Base-by-base conservation (phyloP, 306 rosid species). In the Pueraria montana region DNA sequence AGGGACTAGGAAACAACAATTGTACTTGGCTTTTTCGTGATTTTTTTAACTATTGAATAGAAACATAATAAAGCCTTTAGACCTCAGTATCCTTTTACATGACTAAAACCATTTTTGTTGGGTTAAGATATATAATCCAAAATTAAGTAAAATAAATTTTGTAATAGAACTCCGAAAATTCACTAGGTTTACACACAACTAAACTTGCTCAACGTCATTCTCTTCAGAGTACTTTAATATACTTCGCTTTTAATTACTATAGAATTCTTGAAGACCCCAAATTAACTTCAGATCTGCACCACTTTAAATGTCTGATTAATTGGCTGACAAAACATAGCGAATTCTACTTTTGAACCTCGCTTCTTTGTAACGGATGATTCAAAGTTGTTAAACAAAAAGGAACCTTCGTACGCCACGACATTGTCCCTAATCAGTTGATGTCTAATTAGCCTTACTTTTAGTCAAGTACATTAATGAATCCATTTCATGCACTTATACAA, bases 271-370 rank as follows among this genome's bases (percentile, higher is more conserved):
- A 78, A 52, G 6, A 64, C 55, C 55, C 27, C 4, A 3, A 34
- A 46, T 27, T 70, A 43, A 30, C 59, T 27, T 24, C 52, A 32
- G 65, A 58, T 80, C 52, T 46, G 26, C 62, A 46, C 34, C 78
- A 30, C 62, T 72, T 59, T 13, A 43, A 72, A 30, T 72, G 24
- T 34, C 61, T 43, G 18, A 46, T 16, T 52, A 40, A 52, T 53
- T 67, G 18, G 69, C 8, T 49, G 48, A 52, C 16, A 68, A 63
- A 68, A 11, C 24, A 79, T 52, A 67, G 20, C 17, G 71, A 32
- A 12, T 42, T 26, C 61, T 27, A 11, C 38, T 64, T 77, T 63
- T 32, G 30, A 21, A 63, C 20, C 17, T 24, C 1, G 27, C 21
- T 77, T 63, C 64, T 64, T 63, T 46, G 34, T 59, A 40, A 42